Percentiles rank a stretch among this genome's conserved stretches.
Evolutionary conservation across 164 flowering plant genomes (phyloP).

Genomic region (Hamamelis virginiana): DNA sequence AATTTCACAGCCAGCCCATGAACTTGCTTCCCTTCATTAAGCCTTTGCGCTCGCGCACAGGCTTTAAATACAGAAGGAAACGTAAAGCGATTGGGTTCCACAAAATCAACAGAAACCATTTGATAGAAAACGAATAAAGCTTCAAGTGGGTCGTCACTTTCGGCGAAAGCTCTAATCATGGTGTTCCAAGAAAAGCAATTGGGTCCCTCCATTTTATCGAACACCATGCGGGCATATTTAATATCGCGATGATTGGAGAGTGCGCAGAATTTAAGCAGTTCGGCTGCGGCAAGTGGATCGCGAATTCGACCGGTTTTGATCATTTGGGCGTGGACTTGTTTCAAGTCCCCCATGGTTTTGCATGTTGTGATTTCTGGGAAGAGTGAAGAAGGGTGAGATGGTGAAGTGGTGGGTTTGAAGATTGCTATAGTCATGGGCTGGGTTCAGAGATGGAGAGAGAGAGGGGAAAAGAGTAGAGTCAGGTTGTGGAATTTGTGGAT

Average conservation of each 20-base stretch:
- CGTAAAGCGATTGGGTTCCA: slow-evolving; percentile 43
- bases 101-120: slow-evolving; percentile 35
- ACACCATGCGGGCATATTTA: slow-evolving; percentile 34
- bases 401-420: slow-evolving; percentile 13
- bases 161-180: slow-evolving; percentile 48
- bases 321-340: slow-evolving; percentile 50
- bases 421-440: slow-evolving; percentile 12
- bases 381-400: slow-evolving; percentile 26
- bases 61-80: slow-evolving; percentile 59
- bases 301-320: slow-evolving; percentile 52
- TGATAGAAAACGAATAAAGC: slow-evolving; percentile 30
- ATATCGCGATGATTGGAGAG: slow-evolving; percentile 27
- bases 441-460: not conserved
- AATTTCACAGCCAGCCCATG: slow-evolving; percentile 43
- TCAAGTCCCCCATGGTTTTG: slow-evolving; percentile 41
- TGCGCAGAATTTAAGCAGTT: slow-evolving; percentile 39
- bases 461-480: not conserved
- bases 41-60: slow-evolving; percentile 31
- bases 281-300: slow-evolving; percentile 55
- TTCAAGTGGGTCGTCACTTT: slow-evolving; percentile 26
- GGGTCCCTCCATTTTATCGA: slow-evolving; percentile 34
- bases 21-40: slow-evolving; percentile 48
- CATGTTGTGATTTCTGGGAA: slow-evolving; percentile 41
- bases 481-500: not conserved
- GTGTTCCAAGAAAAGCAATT: slow-evolving; percentile 63